A percentile compares a stretch with the other conserved stretches of the same genome.
Conservation (phyloP, 139 green algal species). For the Tetraselmis chui region DNA sequence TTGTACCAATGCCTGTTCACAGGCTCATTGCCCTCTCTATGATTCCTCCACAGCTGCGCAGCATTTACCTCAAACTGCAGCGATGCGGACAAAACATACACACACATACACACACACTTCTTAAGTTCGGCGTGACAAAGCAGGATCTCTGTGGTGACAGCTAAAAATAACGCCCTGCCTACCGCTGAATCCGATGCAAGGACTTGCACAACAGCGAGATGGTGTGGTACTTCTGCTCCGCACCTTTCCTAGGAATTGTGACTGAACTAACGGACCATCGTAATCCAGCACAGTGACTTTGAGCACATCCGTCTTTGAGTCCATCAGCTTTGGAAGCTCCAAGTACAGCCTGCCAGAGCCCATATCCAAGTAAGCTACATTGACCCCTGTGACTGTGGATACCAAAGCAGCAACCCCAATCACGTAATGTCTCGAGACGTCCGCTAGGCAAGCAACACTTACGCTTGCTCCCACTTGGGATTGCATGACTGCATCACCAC, state of each 20-base stretch:
- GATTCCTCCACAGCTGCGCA: not conserved
- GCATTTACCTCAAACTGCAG: not conserved
- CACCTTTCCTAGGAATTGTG: not conserved
- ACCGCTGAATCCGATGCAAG: no score
- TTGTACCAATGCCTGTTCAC: not conserved
- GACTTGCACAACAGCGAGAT: no score
- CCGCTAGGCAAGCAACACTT: not conserved
- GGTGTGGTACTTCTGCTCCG: no score
- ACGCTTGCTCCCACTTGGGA: not conserved
- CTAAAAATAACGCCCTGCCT: no score
- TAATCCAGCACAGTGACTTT: not conserved
- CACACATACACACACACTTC: no score
- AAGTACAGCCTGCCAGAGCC: not conserved
- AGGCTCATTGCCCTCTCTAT: not conserved
- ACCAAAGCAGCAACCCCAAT: no score
- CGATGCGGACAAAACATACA: no score
- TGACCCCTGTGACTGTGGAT: no score
- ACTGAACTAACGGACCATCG: not conserved
- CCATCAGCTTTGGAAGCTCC: not conserved
- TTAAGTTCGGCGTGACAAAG: no score
- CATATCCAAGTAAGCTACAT: no score
- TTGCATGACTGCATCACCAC: not conserved
- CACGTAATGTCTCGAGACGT: no score
- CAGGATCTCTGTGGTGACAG: no score
- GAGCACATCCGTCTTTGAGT: not conserved